phyloP scores from a whole-genome alignment of 2,329 filamentous ascomycete species.

The Aspergillus hortae region DNA sequence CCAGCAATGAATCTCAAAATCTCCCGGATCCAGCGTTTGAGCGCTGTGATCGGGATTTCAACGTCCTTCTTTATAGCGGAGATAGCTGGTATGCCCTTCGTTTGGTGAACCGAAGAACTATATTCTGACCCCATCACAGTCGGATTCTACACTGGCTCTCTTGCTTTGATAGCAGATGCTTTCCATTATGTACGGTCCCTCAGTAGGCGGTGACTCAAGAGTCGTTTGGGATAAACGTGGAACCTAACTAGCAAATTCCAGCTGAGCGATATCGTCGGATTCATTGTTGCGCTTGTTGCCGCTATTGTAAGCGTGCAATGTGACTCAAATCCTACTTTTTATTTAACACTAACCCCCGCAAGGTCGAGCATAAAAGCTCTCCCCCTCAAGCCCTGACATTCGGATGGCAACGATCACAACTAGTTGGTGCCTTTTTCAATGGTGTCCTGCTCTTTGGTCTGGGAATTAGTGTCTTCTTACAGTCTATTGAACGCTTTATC shows the following conservation, averaged over 20 bases:
- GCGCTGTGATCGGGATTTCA: slow-evolving; percentile 14
- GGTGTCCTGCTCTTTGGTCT: slow-evolving; percentile 70
- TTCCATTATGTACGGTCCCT: slow-evolving; percentile 62
- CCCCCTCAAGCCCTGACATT: slow-evolving; percentile 61
- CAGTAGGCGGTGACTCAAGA: no score
- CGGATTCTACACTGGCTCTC: slow-evolving; percentile 64
- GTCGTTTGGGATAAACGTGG: neutral
- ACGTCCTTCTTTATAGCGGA: slow-evolving; percentile 18
- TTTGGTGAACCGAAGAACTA: neutral
- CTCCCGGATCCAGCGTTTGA: slow-evolving; percentile 10
- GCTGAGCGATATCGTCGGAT: slow-evolving; percentile 68
- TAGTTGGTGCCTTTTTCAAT: slow-evolving; percentile 80
- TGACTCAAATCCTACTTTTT: neutral
- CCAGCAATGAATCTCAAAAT: neutral
- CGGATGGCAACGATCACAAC: slow-evolving; percentile 67
- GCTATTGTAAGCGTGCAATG: slow-evolving; percentile 46
- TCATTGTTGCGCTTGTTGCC: slow-evolving; percentile 62
- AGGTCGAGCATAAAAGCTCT: neutral
- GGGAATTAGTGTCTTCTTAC: slow-evolving; percentile 68
- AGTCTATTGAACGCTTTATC: slow-evolving; percentile 62
- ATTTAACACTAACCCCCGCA: neutral
- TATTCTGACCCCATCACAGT: slow-evolving; percentile 35
- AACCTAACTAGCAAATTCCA: slow-evolving; percentile 24
- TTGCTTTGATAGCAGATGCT: slow-evolving; percentile 70
- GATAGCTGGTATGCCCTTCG: slow-evolving; percentile 4